Evolutionary conservation across 2,329 filamentous ascomycete genomes (phyloP).

Genomic region (Talaromyces sp.): DNA sequence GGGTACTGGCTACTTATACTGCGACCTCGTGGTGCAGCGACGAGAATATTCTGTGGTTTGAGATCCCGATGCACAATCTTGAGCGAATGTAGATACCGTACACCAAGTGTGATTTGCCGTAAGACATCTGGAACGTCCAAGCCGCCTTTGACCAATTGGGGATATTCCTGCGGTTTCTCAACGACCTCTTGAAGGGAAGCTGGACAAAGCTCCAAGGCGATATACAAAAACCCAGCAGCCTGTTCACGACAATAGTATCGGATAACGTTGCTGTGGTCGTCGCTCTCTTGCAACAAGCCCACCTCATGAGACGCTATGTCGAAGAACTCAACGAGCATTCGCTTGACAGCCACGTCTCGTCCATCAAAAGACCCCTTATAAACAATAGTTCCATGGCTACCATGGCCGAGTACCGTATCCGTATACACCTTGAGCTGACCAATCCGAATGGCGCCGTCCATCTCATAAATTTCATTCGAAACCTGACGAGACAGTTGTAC

Average conservation of each 20-base stretch:
- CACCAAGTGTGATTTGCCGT: constrained; percentile 83
- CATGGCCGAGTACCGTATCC: constrained; percentile 63
- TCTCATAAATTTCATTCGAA: constrained; percentile 56
- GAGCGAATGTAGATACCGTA: constrained; percentile 83
- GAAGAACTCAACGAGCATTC: constrained; percentile 94
- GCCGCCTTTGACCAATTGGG: constrained; percentile 62
- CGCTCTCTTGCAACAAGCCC: constrained; percentile 81
- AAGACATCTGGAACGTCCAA: constrained; percentile 75
- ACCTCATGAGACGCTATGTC: constrained; percentile 95
- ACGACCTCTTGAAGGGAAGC: constrained; percentile 91
- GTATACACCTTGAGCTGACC: constrained; percentile 60
- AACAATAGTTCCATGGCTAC: constrained; percentile 95
- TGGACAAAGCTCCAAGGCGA: constrained; percentile 89
- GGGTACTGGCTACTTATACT: constrained; percentile 45
- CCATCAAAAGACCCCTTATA: constrained; percentile 94
- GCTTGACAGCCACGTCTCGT: constrained; percentile 89
- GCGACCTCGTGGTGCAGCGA: constrained; percentile 59
- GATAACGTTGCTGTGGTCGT: constrained; percentile 94
- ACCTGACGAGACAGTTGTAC: constrained; percentile 52
- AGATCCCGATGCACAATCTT: constrained; percentile 96
- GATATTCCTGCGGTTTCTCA: constrained; percentile 66
- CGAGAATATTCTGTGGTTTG: constrained; percentile 96
- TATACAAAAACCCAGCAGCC: constrained; percentile 88
- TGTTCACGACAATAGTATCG: constrained; percentile 92
- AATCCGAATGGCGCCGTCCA: constrained; percentile 61